Evolutionary conservation across 1,139 yeast species (phyloP), one percentile per base, ranked within the genome.

Genomic region (Hansenula sp.): DNA sequence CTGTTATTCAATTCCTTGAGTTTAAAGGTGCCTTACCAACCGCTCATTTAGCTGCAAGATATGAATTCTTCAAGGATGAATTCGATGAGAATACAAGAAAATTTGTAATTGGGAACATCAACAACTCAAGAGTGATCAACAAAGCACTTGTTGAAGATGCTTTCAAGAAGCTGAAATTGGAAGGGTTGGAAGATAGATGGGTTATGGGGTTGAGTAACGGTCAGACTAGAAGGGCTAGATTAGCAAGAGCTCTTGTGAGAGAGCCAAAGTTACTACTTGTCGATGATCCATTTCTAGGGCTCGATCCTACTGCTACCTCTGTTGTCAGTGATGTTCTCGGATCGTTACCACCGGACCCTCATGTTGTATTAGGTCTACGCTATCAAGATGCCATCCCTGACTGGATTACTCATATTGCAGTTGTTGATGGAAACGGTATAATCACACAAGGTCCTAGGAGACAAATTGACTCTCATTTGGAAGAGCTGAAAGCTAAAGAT

Each of bases 241-340:
- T 93, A 28, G 98, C 97, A 0, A 76, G 77, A 49, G 79, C 91
- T 0, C 59, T 93, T 42, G 72, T 89, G 42, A 69, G 71, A 43
- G 69, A 76, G 40, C 96, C 97, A 0, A 70, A 71, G 35, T 54
- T 90, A 24, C 67, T 90, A 46, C 62, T 91, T 11, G 73, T 93
- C 16, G 98, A 93, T 61, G 98, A 93, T 55, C 96, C 97, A 9
- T 90, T 89, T 58, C 66, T 93, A 38, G 99, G 99, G 0, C 69
- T 93, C 27, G 99, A 93, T 57, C 95, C 96, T 0, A 61, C 65
- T 0, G 90, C 94, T 17, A 72, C 90, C 0, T 51, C 65, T 2
- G 66, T 75, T 17, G 87, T 93, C 10, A 77, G 89, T 28, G 60
- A 70, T 0, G 75, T 79, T 13, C 58, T 84, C 36, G 57, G 60